phyloP scores from a whole-genome alignment of 345 rosid species.

The Microcos paniculata region DNA sequence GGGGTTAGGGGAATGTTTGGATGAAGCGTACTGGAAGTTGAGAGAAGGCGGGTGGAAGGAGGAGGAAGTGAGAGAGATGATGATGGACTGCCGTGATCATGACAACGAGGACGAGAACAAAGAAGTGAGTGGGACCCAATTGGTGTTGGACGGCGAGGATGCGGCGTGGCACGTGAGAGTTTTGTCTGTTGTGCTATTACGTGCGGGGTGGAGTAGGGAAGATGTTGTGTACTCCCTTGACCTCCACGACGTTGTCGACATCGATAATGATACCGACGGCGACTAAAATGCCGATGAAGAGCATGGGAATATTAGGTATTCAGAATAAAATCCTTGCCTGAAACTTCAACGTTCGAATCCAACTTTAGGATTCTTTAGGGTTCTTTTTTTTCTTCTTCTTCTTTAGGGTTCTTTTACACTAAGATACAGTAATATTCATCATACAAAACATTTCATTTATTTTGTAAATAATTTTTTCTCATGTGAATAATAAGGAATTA shows the following conservation, averaged over 20 bases:
- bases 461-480: neutral
- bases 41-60: conserved; percentile 83
- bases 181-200: conserved; percentile 33
- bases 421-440: neutral
- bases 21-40: conserved; percentile 65
- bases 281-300: neutral
- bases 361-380: too few relatives aligned
- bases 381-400: too few relatives aligned
- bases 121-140: neutral
- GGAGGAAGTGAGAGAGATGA: conserved; percentile 78
- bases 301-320: neutral
- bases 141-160: conserved; percentile 11
- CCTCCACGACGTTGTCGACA: conserved; percentile 17
- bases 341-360: neutral
- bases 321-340: neutral
- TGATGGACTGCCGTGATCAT: conserved; percentile 39
- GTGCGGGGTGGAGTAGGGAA: conserved; percentile 60
- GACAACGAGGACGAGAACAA: neutral
- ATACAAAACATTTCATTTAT: neutral
- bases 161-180: conserved; percentile 26
- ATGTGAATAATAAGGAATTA: neutral
- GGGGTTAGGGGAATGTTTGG: conserved; percentile 48
- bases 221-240: conserved; percentile 64
- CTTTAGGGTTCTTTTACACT: too few relatives aligned
- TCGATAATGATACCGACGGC: too few relatives aligned